phyloP scores from a whole-genome alignment of 805 yeast genomes.

The Grigorovia yakushimaensis region DNA sequence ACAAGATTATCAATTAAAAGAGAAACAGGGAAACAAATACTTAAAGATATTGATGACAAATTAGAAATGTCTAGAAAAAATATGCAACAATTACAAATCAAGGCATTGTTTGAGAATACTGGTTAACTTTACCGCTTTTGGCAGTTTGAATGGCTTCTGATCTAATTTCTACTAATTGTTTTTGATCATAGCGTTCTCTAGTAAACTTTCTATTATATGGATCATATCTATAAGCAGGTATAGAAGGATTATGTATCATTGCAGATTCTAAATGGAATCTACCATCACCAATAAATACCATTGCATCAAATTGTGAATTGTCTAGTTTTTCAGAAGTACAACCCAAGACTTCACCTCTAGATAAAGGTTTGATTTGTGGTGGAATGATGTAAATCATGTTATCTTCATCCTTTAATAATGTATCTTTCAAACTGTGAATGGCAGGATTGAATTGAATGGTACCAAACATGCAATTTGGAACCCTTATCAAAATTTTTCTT shows the following conservation, averaged over 20 bases:
- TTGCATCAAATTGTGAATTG: constrained; percentile 55
- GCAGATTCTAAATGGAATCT: constrained; percentile 91
- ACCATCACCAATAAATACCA: constrained; percentile 93
- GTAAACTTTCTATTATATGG: constrained; percentile 92
- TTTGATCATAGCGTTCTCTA: constrained; percentile 77
- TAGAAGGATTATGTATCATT: constrained; percentile 91
- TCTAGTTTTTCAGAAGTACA: constrained; percentile 85
- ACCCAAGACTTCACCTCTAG: constrained; percentile 93
- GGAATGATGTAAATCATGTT: constrained; percentile 54
- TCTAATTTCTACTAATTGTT: constrained; percentile 67
- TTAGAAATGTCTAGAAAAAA: constrained; percentile 16
- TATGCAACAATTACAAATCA: constrained; percentile 38
- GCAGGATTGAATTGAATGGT: constrained; percentile 97
- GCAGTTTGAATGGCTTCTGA: constrained; percentile 66
- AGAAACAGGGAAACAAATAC: constrained; percentile 17
- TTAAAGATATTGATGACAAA: constrained; percentile 27
- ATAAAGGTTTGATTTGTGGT: constrained; percentile 86
- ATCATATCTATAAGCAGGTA: constrained; percentile 89
- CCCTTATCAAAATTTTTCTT: constrained; percentile 58
- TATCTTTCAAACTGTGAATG: constrained; percentile 64
- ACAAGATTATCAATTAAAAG: constrained; percentile 36
- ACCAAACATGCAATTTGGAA: constrained; percentile 74
- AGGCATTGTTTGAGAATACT: constrained; percentile 40
- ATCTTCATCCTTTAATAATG: constrained; percentile 40
- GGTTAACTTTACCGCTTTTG: constrained; percentile 40